Evolutionary conservation across 2,329 filamentous ascomycete species (phyloP).

Genomic region (Microascus cirrosus): DNA sequence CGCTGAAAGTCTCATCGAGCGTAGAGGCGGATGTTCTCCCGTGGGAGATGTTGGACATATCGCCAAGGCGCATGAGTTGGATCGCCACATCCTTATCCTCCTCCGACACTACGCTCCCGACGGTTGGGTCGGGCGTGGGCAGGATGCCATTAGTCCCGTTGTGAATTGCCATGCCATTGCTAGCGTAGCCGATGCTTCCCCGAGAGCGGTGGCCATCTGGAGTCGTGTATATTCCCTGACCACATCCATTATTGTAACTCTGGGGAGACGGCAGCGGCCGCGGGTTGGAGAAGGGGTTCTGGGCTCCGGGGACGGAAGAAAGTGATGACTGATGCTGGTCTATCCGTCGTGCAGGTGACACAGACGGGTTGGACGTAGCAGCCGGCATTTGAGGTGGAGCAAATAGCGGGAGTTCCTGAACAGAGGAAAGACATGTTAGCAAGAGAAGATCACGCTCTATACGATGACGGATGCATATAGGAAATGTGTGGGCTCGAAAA

Average conservation of each 20-base stretch:
- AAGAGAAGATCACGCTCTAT: conserved; percentile 1
- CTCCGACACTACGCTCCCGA: conserved; percentile 93
- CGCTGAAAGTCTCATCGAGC: conserved; percentile 85
- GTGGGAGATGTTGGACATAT: conserved; percentile 80
- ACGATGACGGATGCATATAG: background rate
- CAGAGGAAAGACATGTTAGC: conserved; percentile 2
- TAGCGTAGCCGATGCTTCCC: conserved; percentile 46
- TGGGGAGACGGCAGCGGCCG: conserved; percentile 77
- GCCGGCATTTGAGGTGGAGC: conserved; percentile 89
- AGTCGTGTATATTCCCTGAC: conserved; percentile 48
- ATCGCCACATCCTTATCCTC: conserved; percentile 89
- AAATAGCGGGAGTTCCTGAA: conserved; percentile 86
- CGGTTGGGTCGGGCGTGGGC: conserved; percentile 92
- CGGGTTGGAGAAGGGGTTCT: conserved; percentile 70
- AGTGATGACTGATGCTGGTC: conserved; percentile 60
- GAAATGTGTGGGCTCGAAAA: background rate
- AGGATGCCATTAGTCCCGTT: conserved; percentile 36
- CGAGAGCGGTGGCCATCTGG: conserved; percentile 58
- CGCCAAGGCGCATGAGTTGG: conserved; percentile 85
- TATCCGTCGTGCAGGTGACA: conserved; percentile 78
- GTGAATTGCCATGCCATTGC: conserved; percentile 23
- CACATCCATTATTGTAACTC: conserved; percentile 49
- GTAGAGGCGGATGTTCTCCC: conserved; percentile 90
- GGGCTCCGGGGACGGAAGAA: conserved; percentile 64
- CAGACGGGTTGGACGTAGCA: conserved; percentile 91